phyloP scores from a whole-genome alignment of 495 filamentous ascomycete genomes.

The Aspergillus incahuasiensis region DNA sequence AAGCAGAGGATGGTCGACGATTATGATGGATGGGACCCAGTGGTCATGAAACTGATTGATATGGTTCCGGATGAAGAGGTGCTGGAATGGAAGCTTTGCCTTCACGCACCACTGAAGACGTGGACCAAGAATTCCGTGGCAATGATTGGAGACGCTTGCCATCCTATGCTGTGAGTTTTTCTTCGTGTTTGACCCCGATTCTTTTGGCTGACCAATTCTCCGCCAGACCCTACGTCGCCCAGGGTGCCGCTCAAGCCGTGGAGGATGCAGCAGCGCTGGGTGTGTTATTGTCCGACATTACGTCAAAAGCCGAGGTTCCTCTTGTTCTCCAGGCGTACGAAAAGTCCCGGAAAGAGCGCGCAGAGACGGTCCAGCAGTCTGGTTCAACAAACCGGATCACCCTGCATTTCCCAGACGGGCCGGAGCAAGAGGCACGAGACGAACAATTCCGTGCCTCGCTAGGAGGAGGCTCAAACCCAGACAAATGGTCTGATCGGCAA shows the following conservation, averaged over 20 bases:
- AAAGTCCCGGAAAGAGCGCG: slow-evolving; percentile 44
- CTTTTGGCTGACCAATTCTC: neutral
- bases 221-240: slow-evolving; percentile 39
- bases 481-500: slow-evolving; percentile 47
- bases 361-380: slow-evolving; percentile 46
- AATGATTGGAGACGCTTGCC: slow-evolving; percentile 64
- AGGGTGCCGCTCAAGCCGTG: slow-evolving; percentile 51
- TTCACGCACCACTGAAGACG: slow-evolving; percentile 48
- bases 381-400: slow-evolving; percentile 47
- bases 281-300: slow-evolving; percentile 39
- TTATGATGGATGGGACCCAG: slow-evolving; percentile 35
- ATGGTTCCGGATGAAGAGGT: slow-evolving; percentile 47
- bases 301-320: slow-evolving; percentile 34
- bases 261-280: slow-evolving; percentile 54
- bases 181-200: neutral
- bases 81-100: slow-evolving; percentile 62
- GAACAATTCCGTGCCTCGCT: slow-evolving; percentile 35
- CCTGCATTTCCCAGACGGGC: slow-evolving; percentile 52
- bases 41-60: slow-evolving; percentile 33
- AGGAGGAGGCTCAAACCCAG: slow-evolving; percentile 34
- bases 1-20: slow-evolving; percentile 41
- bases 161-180: slow-evolving; percentile 53
- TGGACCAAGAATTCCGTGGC: slow-evolving; percentile 57
- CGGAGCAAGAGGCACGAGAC: slow-evolving; percentile 48
- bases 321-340: slow-evolving; percentile 45